Evolutionary conservation across 345 rosid genomes (phyloP).

Genomic region (Raphanus sativus): DNA sequence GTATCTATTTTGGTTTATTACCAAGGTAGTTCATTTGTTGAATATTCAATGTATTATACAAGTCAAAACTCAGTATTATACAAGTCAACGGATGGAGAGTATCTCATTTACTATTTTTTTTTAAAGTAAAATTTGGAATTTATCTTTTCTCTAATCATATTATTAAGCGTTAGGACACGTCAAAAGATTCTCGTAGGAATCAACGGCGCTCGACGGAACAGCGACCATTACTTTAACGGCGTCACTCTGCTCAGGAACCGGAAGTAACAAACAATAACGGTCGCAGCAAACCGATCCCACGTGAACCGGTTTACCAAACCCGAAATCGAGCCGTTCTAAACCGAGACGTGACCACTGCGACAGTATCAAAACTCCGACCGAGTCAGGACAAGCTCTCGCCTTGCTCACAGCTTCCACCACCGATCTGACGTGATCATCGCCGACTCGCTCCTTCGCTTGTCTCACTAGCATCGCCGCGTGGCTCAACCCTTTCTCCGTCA

Average conservation of each 20-base stretch:
- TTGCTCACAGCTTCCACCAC: conserved; percentile 61
- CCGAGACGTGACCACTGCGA: conserved; percentile 94
- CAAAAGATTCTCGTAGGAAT: conserved; percentile 52
- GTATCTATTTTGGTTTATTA: neutral
- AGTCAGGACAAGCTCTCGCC: conserved; percentile 56
- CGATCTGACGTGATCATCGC: conserved; percentile 54
- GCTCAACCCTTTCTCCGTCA: conserved; percentile 59
- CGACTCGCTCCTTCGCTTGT: conserved; percentile 65
- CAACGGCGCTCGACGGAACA: conserved; percentile 62
- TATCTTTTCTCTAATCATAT: neutral
- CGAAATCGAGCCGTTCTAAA: conserved; percentile 73
- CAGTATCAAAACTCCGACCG: conserved; percentile 66
- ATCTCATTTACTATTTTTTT: conserved; percentile 11
- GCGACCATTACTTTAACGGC: conserved; percentile 79
- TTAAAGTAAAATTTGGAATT: conserved; percentile 8
- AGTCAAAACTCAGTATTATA: conserved; percentile 40
- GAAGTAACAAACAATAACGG: conserved; percentile 71
- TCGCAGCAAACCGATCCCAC: conserved; percentile 74
- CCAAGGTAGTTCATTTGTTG: neutral
- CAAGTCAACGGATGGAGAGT: conserved; percentile 41
- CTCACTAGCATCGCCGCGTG: conserved; percentile 59
- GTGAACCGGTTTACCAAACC: conserved; percentile 65
- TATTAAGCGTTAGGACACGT: conserved; percentile 44
- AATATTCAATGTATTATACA: neutral
- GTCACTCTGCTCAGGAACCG: conserved; percentile 52